A percentile compares a stretch with the other conserved stretches of the same genome.
These are phyloP conservation scores for Hirsutella thompsonii DNA, from an alignment of 2,329 filamentous ascomycete species.

Conservation along the genomic window DNA sequence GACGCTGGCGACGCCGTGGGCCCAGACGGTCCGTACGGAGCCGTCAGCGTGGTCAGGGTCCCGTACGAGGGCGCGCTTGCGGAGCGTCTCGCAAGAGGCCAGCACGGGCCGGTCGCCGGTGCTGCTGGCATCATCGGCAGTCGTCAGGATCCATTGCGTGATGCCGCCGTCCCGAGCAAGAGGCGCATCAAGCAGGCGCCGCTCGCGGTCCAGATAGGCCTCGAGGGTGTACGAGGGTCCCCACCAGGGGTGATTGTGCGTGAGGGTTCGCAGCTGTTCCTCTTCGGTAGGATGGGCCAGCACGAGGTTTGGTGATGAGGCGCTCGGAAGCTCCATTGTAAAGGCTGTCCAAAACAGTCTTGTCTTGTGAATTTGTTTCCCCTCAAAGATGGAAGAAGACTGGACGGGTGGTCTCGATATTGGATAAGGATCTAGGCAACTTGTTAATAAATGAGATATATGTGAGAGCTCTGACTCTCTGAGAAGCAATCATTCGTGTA, in stretches of 20 bases:
- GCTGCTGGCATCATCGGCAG: slow-evolving; percentile 24
- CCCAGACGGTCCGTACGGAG: slow-evolving; percentile 36
- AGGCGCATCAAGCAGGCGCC: slow-evolving; percentile 41
- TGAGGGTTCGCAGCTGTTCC: slow-evolving; percentile 43
- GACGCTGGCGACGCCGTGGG: slow-evolving; percentile 71
- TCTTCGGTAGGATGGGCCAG: slow-evolving; percentile 43
- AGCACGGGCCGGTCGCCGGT: slow-evolving; percentile 37
- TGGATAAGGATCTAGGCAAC: too few relatives aligned
- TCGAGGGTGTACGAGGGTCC: slow-evolving; percentile 38
- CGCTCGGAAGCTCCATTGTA: slow-evolving; percentile 6
- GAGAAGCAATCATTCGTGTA: too few relatives aligned
- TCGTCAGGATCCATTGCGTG: slow-evolving; percentile 53
- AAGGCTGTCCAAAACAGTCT: too few relatives aligned
- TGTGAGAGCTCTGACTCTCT: too few relatives aligned
- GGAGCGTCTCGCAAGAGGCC: slow-evolving; percentile 51
- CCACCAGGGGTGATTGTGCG: slow-evolving; percentile 44
- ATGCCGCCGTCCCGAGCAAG: slow-evolving; percentile 46
- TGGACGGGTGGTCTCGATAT: too few relatives aligned
- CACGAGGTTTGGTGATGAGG: slow-evolving; percentile 12
- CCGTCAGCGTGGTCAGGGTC: slow-evolving; percentile 16
- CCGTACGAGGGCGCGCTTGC: slow-evolving; percentile 42
- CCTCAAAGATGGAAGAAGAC: too few relatives aligned
- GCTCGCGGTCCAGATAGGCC: slow-evolving; percentile 47
- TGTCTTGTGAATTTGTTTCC: too few relatives aligned
- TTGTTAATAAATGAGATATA: too few relatives aligned